Evolutionary conservation across 345 rosid genomes (phyloP).

Genomic region (Populus euphratica): DNA sequence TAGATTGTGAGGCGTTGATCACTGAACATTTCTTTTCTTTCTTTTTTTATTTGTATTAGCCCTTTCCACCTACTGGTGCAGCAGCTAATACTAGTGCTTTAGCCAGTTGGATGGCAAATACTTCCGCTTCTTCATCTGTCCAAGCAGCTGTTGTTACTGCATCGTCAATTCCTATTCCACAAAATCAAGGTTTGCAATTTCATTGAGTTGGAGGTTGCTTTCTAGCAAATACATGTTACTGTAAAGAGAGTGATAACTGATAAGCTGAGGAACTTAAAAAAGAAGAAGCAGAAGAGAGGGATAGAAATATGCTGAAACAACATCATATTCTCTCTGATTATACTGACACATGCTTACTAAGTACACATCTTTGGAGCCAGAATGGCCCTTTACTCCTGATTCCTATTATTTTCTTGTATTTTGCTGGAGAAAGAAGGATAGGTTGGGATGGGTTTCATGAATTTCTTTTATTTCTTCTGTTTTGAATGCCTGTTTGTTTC

Average conservation of each 20-base stretch:
- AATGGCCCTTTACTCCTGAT: background rate
- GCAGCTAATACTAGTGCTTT: slow-evolving; percentile 65
- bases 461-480: background rate
- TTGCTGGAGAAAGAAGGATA: background rate
- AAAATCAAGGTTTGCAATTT: slow-evolving; percentile 61
- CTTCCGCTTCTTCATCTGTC: slow-evolving; percentile 71
- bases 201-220: background rate
- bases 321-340: background rate
- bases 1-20: background rate
- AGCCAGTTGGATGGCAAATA: slow-evolving; percentile 86
- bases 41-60: slow-evolving; percentile 30
- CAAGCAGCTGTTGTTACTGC: slow-evolving; percentile 88
- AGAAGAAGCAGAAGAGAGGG: background rate
- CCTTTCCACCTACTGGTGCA: slow-evolving; percentile 57
- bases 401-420: background rate
- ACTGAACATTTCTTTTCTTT: background rate
- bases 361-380: background rate
- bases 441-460: background rate
- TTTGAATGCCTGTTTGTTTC: background rate
- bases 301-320: background rate
- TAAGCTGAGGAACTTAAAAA: background rate
- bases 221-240: background rate
- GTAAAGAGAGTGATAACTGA: background rate
- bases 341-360: background rate
- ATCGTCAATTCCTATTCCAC: slow-evolving; percentile 67